Conservation (phyloP, 2,329 filamentous ascomycete genomes). For the Botrytis elliptica region DNA sequence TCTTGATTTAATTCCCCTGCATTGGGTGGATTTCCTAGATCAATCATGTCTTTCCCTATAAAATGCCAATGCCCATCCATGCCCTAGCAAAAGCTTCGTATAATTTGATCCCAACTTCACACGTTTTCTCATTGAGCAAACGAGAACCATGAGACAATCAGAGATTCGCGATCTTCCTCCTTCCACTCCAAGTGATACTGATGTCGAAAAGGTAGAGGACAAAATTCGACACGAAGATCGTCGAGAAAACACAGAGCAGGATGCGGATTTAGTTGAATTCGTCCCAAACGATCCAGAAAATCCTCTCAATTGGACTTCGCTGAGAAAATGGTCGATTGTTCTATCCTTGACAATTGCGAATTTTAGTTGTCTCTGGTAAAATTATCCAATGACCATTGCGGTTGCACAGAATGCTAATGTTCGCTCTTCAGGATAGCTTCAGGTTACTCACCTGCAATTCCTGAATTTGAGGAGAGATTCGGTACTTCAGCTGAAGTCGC, state of each 20-base stretch:
- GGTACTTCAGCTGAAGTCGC: slow-evolving; percentile 12
- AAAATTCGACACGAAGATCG: not conserved
- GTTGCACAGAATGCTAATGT: slow-evolving; percentile 48
- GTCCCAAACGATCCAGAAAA: slow-evolving; percentile 32
- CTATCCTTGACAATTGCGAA: slow-evolving; percentile 29
- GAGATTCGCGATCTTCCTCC: not conserved
- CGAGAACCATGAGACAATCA: not conserved
- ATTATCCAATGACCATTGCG: slow-evolving; percentile 49
- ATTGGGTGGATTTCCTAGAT: not conserved
- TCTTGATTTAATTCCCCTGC: not conserved
- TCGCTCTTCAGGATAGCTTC: slow-evolving; percentile 36
- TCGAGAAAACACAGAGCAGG: not conserved
- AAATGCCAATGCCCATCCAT: not conserved
- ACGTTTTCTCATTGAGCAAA: not conserved
- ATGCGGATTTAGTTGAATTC: slow-evolving; percentile 8
- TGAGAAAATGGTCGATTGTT: slow-evolving; percentile 32
- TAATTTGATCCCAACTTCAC: not conserved
- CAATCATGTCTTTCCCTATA: slow-evolving; percentile 7
- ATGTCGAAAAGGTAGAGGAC: slow-evolving; percentile 13
- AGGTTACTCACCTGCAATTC: slow-evolving; percentile 4
- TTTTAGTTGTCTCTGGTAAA: slow-evolving; percentile 38
- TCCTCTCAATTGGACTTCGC: slow-evolving; percentile 32
- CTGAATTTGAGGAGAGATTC: not conserved
- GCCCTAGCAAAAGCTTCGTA: slow-evolving; percentile 3
- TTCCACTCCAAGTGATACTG: not conserved